These are phyloP conservation scores for Russula vinacea DNA, from an alignment of 768 basidiomycete genomes.

Conservation along the genomic window DNA sequence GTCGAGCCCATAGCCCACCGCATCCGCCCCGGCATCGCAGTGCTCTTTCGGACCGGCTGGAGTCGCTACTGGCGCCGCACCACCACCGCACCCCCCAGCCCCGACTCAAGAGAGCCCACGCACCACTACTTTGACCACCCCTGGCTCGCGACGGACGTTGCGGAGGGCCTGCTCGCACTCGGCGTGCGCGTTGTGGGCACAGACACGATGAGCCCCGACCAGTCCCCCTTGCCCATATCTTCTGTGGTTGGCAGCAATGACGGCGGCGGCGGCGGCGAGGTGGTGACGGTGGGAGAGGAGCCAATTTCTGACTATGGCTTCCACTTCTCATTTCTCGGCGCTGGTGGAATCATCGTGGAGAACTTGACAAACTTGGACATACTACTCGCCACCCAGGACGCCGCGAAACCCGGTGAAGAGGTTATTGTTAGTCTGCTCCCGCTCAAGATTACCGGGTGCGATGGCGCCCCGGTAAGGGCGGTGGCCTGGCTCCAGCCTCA, in stretches of 20 bases:
- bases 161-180: slow-evolving; percentile 30
- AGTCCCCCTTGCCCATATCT: slow-evolving; percentile 21
- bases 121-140: slow-evolving; percentile 34
- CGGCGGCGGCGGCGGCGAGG: neutral
- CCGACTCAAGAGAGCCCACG: neutral
- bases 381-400: slow-evolving; percentile 21
- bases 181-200: slow-evolving; percentile 33
- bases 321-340: slow-evolving; percentile 32
- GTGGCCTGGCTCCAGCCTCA: slow-evolving; percentile 29
- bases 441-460: slow-evolving; percentile 31
- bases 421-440: slow-evolving; percentile 32
- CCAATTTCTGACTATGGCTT: slow-evolving; percentile 26
- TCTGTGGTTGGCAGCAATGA: neutral
- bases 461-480: slow-evolving; percentile 35
- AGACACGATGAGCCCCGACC: slow-evolving; percentile 35
- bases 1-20: slow-evolving; percentile 27
- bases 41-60: slow-evolving; percentile 35
- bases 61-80: slow-evolving; percentile 30
- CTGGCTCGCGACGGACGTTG: slow-evolving; percentile 32
- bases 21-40: slow-evolving; percentile 29
- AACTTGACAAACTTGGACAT: slow-evolving; percentile 33
- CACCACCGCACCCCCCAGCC: neutral
- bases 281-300: slow-evolving; percentile 3
- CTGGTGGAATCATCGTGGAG: slow-evolving; percentile 33
- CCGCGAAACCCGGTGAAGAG: slow-evolving; percentile 2